Evolutionary conservation across 2,329 filamentous ascomycete genomes (phyloP).

Genomic region (Fusarium denticulatum): DNA sequence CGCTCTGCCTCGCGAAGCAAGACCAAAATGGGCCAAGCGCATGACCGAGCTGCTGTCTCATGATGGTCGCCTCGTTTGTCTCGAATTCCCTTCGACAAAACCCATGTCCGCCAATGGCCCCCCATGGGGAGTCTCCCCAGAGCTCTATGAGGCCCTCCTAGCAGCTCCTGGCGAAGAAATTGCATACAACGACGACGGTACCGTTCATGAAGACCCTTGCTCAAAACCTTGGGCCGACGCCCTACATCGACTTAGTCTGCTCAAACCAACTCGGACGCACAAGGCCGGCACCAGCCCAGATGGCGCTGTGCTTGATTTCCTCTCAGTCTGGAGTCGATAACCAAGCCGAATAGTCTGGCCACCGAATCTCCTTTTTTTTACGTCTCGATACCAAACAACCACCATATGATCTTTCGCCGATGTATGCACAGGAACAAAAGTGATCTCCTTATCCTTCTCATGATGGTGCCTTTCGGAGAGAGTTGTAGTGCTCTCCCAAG

Average conservation of each 20-base stretch:
- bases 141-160: slow-evolving; percentile 78
- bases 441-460: slow-evolving; percentile 24
- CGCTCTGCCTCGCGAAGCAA: slow-evolving; percentile 64
- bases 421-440: slow-evolving; percentile 37
- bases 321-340: slow-evolving; percentile 62
- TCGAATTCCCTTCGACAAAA: slow-evolving; percentile 84
- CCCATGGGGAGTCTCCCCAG: slow-evolving; percentile 75
- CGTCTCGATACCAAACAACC: slow-evolving; percentile 38
- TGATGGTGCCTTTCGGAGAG: slow-evolving; percentile 65
- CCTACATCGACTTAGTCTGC: slow-evolving; percentile 58
- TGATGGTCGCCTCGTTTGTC: slow-evolving; percentile 65
- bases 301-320: slow-evolving; percentile 60
- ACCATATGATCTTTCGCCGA: slow-evolving; percentile 34
- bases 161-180: slow-evolving; percentile 74
- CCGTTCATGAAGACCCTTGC: slow-evolving; percentile 52
- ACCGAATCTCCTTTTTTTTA: slow-evolving; percentile 26
- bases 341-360: slow-evolving; percentile 1
- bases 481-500: slow-evolving; percentile 97
- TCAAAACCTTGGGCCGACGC: slow-evolving; percentile 53
- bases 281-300: slow-evolving; percentile 55
- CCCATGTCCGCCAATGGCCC: slow-evolving; percentile 72
- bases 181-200: slow-evolving; percentile 61
- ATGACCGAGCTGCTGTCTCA: slow-evolving; percentile 61
- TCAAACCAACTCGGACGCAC: slow-evolving; percentile 63
- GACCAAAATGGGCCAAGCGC: slow-evolving; percentile 63